Conservation (phyloP, 345 rosid species). For the Citrus sp. region DNA sequence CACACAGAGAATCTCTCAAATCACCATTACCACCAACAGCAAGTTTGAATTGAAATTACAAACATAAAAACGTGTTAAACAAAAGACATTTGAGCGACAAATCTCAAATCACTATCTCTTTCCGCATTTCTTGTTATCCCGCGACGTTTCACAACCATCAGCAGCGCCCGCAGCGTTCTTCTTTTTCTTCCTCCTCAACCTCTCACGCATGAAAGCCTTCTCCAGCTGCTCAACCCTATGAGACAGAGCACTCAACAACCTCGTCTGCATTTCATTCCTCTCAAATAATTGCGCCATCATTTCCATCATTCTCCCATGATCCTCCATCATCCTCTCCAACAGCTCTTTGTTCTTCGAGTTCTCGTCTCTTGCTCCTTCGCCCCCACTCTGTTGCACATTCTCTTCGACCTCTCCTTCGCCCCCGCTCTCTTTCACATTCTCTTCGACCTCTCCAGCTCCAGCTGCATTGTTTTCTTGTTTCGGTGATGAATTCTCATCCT, state of each 20-base stretch:
- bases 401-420: neutral
- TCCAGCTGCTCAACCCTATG: slow-evolving; percentile 58
- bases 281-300: slow-evolving; percentile 44
- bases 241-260: slow-evolving; percentile 36
- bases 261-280: slow-evolving; percentile 48
- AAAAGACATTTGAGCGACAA: neutral
- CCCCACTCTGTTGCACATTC: too few relatives aligned
- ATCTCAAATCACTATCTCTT: slow-evolving; percentile 1
- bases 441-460: neutral
- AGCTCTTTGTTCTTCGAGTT: slow-evolving; percentile 26
- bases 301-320: slow-evolving; percentile 56
- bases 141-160: slow-evolving; percentile 6
- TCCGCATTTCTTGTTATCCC: slow-evolving; percentile 13
- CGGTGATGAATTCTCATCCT: neutral
- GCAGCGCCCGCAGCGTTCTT: slow-evolving; percentile 13
- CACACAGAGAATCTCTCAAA: neutral
- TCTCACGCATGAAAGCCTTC: slow-evolving; percentile 45
- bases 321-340: slow-evolving; percentile 49
- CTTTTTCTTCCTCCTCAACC: slow-evolving; percentile 41
- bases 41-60: neutral
- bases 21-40: neutral
- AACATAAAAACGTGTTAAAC: neutral
- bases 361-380: neutral
- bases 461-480: neutral
- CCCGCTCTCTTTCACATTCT: neutral